Evolutionary conservation across 2,329 filamentous ascomycete species (phyloP).

Genomic region (Monosporascus sp.): DNA sequence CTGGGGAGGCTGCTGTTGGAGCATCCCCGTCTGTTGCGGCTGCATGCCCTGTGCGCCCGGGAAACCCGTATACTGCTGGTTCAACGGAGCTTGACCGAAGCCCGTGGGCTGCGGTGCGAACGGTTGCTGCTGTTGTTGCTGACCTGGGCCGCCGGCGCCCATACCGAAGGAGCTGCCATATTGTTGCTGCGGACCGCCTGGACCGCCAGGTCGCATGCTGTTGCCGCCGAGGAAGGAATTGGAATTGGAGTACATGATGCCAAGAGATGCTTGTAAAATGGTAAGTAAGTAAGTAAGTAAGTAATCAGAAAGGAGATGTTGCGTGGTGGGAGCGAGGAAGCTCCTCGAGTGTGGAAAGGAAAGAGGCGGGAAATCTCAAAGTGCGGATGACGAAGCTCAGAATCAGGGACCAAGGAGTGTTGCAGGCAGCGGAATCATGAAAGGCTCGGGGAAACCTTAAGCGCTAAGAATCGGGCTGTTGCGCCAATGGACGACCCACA

Average conservation of each 20-base stretch:
- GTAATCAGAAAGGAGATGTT: conserved; percentile 6
- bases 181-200: conserved; percentile 47
- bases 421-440: not conserved
- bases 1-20: conserved; percentile 38
- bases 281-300: not conserved
- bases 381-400: conserved; percentile 4
- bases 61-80: conserved; percentile 58
- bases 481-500: no score
- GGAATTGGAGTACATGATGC: conserved; percentile 80
- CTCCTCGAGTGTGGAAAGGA: conserved; percentile 15
- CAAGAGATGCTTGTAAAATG: conserved; percentile 6
- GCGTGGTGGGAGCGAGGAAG: conserved; percentile 16
- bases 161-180: conserved; percentile 48
- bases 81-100: conserved; percentile 50
- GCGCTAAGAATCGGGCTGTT: no score
- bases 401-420: not conserved
- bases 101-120: conserved; percentile 58
- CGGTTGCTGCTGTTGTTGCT: conserved; percentile 40
- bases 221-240: conserved; percentile 80
- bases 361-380: not conserved
- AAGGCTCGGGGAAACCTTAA: not conserved
- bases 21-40: conserved; percentile 25
- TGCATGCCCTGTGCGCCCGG: conserved; percentile 47
- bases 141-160: conserved; percentile 27
- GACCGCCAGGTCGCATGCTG: conserved; percentile 59